Evolutionary conservation across 1,284 basidiomycete species (phyloP).

Genomic region (Cutaneotrichosporon mucoides): DNA sequence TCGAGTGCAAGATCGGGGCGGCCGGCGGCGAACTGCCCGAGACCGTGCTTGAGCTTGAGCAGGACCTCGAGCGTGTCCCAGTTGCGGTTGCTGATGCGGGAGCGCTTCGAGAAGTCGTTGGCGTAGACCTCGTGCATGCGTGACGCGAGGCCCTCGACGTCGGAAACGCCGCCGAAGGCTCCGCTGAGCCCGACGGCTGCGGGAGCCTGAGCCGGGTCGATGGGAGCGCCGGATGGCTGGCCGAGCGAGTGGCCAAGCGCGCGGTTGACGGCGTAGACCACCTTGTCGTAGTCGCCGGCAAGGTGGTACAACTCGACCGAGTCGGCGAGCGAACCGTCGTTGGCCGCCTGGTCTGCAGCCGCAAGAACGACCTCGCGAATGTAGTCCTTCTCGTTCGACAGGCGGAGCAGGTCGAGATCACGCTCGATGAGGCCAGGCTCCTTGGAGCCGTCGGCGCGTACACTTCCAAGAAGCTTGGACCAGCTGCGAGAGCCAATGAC

Average conservation of each 20-base stretch:
- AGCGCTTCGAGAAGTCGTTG: slow-evolving; percentile 66
- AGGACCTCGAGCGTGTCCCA: slow-evolving; percentile 61
- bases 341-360: slow-evolving; percentile 69
- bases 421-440: slow-evolving; percentile 87
- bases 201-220: slow-evolving; percentile 5
- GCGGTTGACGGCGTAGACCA: slow-evolving; percentile 80
- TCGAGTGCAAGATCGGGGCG: slow-evolving; percentile 74
- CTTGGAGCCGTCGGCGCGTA: slow-evolving; percentile 79
- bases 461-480: slow-evolving; percentile 81
- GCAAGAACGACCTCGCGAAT: slow-evolving; percentile 76
- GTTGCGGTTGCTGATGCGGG: slow-evolving; percentile 71
- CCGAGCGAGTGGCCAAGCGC: slow-evolving; percentile 81
- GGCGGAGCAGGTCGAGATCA: slow-evolving; percentile 69
- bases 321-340: slow-evolving; percentile 69
- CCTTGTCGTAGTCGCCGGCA: slow-evolving; percentile 83
- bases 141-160: slow-evolving; percentile 70
- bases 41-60: slow-evolving; percentile 75
- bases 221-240: slow-evolving; percentile 51
- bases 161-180: slow-evolving; percentile 45
- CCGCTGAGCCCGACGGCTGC: slow-evolving; percentile 25
- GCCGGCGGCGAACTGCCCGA: slow-evolving; percentile 69
- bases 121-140: slow-evolving; percentile 87
- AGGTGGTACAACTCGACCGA: slow-evolving; percentile 95
- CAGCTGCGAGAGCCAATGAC: slow-evolving; percentile 82
- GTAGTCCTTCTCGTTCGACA: slow-evolving; percentile 68